These are phyloP conservation scores for Trypanosoma mega DNA, from an alignment of 208 protist genomes.

Conservation along the genomic window DNA sequence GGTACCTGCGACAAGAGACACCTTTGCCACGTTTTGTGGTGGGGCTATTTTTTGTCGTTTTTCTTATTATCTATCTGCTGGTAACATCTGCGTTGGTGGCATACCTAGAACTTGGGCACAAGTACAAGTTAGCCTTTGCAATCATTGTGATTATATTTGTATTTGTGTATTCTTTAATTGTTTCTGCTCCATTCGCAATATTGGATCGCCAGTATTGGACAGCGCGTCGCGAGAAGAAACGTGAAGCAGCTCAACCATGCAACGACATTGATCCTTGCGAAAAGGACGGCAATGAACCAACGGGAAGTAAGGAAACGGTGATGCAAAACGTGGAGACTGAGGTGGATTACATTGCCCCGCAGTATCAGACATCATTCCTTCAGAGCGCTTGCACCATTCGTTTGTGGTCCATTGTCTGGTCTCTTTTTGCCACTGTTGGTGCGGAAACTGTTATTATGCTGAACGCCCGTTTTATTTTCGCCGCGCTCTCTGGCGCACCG, in stretches of 20 bases:
- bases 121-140: conserved; percentile 39
- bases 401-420: conserved; percentile 58
- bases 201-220: background rate
- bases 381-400: conserved; percentile 42
- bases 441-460: conserved; percentile 64
- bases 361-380: conserved; percentile 67
- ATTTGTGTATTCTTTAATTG: conserved; percentile 36
- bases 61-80: conserved; percentile 64
- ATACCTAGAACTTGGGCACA: conserved; percentile 29
- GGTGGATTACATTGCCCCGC: conserved; percentile 55
- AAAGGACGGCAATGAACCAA: background rate
- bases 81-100: conserved; percentile 44
- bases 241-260: background rate
- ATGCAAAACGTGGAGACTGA: conserved; percentile 23
- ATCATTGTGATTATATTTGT: conserved; percentile 39
- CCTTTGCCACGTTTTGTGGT: conserved; percentile 57
- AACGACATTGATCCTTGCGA: background rate
- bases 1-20: conserved; percentile 65
- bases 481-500: conserved; percentile 37
- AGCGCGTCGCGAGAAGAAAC: background rate
- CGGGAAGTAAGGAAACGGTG: background rate
- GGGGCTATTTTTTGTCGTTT: conserved; percentile 45
- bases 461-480: conserved; percentile 79
- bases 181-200: conserved; percentile 24
- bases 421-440: conserved; percentile 57